Evolutionary conservation across 2,329 filamentous ascomycete genomes (phyloP), one percentile per base, ranked within the genome.

Genomic region (Cladosporium sp.): DNA sequence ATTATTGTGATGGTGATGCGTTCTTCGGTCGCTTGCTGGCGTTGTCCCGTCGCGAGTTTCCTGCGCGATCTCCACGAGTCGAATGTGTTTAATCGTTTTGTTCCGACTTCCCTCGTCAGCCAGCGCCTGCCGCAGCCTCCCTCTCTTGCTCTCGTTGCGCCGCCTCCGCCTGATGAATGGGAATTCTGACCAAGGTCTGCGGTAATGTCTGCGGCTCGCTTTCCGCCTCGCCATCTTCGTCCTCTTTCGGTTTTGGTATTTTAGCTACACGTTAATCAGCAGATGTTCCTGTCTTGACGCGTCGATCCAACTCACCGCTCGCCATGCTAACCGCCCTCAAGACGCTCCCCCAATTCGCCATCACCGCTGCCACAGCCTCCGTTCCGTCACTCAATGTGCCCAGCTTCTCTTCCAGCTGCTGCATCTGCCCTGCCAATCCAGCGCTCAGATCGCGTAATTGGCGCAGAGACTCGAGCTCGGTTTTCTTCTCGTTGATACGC

Each of bases 321-420:
- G 89, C 89, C 86, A 93, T 91, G 65, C 86, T 86, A 64, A 95
- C 91, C 40, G 87, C 87, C 59, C 86, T 79, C 55, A 95, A 77
- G 58, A 95, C 88, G 62, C 89, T 91, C 69, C 91, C 86, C 89
- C 89, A 95, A 68, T 93, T 95, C 49, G 85, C 81, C 66, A 95
- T 76, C 18, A 95, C 88, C n/a, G 85, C 80, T 37, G 89, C 88
- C 63, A 95, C 89, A 55, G 86, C 87, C 79, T 93, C 87, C 31
- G 89, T 93, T 11, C 89, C 89, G 61, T 90, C 83, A 1, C 86
- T 87, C 22, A 95, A 70, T 0, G 88, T 95, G 11, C 78, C 77
- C 8, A 95, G 73, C 68, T 90, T 92, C 65, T 86, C 81, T 63
- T 91, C 86, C 49, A 95, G 70, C 56, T 83, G 82, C 66, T 91